phyloP scores from a whole-genome alignment of 805 yeast species.

The Ogataea allantospora region DNA sequence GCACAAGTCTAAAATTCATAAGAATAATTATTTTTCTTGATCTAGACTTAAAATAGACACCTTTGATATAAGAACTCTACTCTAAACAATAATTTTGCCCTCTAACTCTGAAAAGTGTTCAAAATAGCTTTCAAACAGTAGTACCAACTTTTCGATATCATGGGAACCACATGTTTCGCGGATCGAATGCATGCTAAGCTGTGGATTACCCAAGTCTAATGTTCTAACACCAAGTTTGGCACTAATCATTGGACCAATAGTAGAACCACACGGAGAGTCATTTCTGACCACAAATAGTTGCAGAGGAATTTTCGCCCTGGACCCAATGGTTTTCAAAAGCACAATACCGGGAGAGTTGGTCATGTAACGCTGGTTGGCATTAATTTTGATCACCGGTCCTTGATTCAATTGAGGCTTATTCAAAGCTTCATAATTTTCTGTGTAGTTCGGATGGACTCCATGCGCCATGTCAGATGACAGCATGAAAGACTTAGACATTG shows the following conservation, averaged over 20 bases:
- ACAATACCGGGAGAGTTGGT: constrained; percentile 91
- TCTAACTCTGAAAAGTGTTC: constrained; percentile 42
- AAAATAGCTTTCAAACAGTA: constrained; percentile 63
- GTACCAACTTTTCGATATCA: constrained; percentile 64
- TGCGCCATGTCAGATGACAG: constrained; percentile 96
- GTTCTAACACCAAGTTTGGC: constrained; percentile 85
- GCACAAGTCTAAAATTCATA: not conserved
- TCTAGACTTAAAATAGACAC: not conserved
- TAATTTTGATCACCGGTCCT: constrained; percentile 92
- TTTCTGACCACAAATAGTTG: constrained; percentile 92
- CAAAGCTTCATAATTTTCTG: constrained; percentile 66
- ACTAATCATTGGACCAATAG: constrained; percentile 92
- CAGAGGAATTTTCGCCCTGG: constrained; percentile 67
- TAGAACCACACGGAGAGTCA: constrained; percentile 92
- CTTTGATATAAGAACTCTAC: not conserved
- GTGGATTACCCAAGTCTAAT: constrained; percentile 88
- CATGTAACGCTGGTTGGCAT: constrained; percentile 93
- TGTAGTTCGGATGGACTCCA: constrained; percentile 93
- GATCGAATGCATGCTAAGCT: constrained; percentile 88
- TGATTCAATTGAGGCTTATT: constrained; percentile 80
- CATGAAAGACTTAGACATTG: constrained; percentile 77
- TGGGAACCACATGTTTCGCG: constrained; percentile 86
- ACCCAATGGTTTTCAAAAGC: constrained; percentile 69
- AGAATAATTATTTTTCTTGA: constrained; percentile 2
- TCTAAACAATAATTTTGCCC: constrained; percentile 38